phyloP scores from a whole-genome alignment of 108 stramenopile species.

The Tribonema minus region DNA sequence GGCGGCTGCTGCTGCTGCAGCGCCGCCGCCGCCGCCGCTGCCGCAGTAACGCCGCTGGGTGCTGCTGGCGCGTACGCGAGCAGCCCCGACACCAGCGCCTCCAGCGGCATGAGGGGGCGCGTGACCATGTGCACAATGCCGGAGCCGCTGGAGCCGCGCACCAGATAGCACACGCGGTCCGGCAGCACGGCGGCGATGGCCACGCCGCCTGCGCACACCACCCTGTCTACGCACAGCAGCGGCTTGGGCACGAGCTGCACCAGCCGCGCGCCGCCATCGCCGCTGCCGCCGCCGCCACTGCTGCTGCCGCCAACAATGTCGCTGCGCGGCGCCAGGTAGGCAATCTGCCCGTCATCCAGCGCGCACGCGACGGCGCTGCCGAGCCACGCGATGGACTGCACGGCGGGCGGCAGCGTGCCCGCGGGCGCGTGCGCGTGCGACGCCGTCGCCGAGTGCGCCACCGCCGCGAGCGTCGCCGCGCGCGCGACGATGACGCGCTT shows the following conservation, averaged over 20 bases:
- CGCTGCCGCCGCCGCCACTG: no score
- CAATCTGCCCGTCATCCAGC: conserved; percentile 25
- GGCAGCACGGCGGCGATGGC: conserved; percentile 15
- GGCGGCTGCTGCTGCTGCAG: background rate
- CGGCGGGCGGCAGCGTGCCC: background rate
- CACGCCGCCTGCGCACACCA: conserved; percentile 15
- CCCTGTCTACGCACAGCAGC: conserved; percentile 16
- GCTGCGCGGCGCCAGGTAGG: no score
- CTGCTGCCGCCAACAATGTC: no score
- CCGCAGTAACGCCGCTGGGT: background rate
- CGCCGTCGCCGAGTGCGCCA: background rate
- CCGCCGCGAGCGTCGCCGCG: background rate
- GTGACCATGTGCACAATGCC: conserved; percentile 20
- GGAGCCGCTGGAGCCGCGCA: conserved; percentile 2
- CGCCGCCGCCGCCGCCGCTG: background rate
- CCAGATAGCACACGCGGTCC: conserved; percentile 26
- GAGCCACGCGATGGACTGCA: background rate
- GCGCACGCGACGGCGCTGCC: conserved; percentile 13
- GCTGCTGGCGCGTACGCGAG: background rate
- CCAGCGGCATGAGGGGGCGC: conserved; percentile 19
- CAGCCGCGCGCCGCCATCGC: no score
- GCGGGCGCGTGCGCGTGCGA: conserved; percentile 12
- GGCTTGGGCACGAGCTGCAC: background rate
- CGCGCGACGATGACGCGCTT: conserved; percentile 10
- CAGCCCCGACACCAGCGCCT: conserved; percentile 27